Percentiles rank a stretch among this genome's conserved stretches.
phyloP scores from a whole-genome alignment of 2,329 filamentous ascomycete genomes.

The Onygenales sp. region DNA sequence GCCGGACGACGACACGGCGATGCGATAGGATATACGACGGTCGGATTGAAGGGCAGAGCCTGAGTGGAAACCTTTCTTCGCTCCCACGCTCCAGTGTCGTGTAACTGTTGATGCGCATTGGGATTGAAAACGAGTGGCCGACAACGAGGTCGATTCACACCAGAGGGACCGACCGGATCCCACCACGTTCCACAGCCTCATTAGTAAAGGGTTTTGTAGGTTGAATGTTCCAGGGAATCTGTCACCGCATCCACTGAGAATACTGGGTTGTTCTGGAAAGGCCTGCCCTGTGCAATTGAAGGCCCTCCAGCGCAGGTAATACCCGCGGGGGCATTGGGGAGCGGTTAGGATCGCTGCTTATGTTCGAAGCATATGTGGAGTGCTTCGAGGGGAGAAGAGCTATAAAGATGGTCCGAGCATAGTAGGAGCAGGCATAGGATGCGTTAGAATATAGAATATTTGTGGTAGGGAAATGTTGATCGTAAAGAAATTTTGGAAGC shows the following conservation, averaged over 20 bases:
- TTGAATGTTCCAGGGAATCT: slow-evolving; percentile 20
- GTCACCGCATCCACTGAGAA: slow-evolving; percentile 24
- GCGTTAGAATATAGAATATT: neutral
- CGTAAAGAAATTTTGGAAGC: too few relatives aligned
- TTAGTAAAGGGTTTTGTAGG: slow-evolving; percentile 9
- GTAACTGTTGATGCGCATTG: neutral
- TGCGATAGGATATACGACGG: slow-evolving; percentile 52
- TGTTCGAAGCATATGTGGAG: slow-evolving; percentile 7
- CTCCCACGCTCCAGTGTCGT: neutral
- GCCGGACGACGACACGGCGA: slow-evolving; percentile 65
- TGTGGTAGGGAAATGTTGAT: neutral
- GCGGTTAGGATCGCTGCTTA: neutral
- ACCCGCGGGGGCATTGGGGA: slow-evolving; percentile 12
- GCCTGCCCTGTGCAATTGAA: slow-evolving; percentile 13
- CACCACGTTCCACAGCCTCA: slow-evolving; percentile 5
- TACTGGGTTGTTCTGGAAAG: slow-evolving; percentile 14
- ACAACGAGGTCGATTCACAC: neutral
- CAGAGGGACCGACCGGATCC: neutral
- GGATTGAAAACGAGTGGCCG: neutral
- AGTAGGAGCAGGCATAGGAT: neutral
- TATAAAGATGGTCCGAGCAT: neutral
- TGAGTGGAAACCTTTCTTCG: slow-evolving; percentile 21
- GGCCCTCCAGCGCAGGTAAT: slow-evolving; percentile 10
- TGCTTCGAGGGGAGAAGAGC: neutral
- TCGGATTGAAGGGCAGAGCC: slow-evolving; percentile 16